Evolutionary conservation across 1,284 basidiomycete species (phyloP).

Genomic region (Macrocystidia cucumis): DNA sequence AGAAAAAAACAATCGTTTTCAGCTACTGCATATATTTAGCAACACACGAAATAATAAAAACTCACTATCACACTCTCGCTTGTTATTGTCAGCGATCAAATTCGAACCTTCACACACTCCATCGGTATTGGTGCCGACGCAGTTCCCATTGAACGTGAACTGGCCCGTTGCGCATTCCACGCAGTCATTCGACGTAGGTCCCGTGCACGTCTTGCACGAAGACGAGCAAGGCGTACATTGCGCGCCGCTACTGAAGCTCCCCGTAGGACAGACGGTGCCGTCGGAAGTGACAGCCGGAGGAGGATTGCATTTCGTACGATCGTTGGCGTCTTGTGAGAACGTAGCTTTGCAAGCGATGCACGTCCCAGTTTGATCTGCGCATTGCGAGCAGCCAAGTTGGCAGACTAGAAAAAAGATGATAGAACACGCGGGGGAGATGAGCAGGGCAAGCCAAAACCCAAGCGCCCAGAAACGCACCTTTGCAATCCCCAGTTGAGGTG

Average conservation of each 20-base stretch:
- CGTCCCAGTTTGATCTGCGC: slow-evolving; percentile 55
- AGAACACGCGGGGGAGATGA: slow-evolving; percentile 3
- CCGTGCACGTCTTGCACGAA: slow-evolving; percentile 64
- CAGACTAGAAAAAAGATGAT: slow-evolving; percentile 40
- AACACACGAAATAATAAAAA: slow-evolving; percentile 11
- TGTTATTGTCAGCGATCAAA: slow-evolving; percentile 71
- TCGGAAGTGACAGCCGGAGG: slow-evolving; percentile 38
- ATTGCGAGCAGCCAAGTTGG: slow-evolving; percentile 60
- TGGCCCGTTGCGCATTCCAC: slow-evolving; percentile 52
- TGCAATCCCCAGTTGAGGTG: slow-evolving; percentile 60
- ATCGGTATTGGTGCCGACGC: slow-evolving; percentile 53
- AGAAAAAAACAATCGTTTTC: slow-evolving; percentile 1
- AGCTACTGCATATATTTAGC: slow-evolving; percentile 1
- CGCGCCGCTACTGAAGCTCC: slow-evolving; percentile 53
- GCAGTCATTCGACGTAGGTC: slow-evolving; percentile 62
- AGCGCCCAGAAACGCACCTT: slow-evolving; percentile 35
- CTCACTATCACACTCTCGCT: slow-evolving; percentile 73
- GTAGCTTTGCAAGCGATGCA: slow-evolving; percentile 63
- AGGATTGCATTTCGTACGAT: slow-evolving; percentile 60
- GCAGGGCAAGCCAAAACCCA: not conserved
- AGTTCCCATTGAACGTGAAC: slow-evolving; percentile 56
- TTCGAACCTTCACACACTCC: slow-evolving; percentile 67
- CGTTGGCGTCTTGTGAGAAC: slow-evolving; percentile 59
- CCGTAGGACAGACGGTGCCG: slow-evolving; percentile 56
- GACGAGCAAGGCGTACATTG: slow-evolving; percentile 56